Percentiles rank a stretch among this genome's conserved stretches.
Conservation (phyloP, 495 filamentous ascomycete genomes). For the Cenococcum geophilum region DNA sequence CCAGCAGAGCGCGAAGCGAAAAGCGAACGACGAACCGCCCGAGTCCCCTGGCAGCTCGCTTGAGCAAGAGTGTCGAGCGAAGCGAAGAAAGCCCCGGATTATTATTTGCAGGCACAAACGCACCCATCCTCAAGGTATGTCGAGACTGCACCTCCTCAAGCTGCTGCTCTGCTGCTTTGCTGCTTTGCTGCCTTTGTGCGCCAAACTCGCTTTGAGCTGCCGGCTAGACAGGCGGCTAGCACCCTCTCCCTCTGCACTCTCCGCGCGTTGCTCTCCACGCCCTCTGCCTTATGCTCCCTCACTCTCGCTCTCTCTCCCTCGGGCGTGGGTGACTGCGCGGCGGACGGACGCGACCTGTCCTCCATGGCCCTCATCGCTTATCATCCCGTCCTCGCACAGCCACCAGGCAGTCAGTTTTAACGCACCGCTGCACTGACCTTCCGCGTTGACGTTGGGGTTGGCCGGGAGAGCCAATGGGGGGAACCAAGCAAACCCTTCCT, state of each 20-base stretch:
- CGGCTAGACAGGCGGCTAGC: not conserved
- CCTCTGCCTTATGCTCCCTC: not conserved
- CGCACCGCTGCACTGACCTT: conserved; percentile 7
- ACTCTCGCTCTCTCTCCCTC: not conserved
- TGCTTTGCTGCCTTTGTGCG: conserved; percentile 4
- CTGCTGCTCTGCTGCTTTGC: not conserved
- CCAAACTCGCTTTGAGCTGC: not conserved
- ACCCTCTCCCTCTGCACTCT: not conserved
- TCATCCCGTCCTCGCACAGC: conserved; percentile 3
- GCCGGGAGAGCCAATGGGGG: not conserved
- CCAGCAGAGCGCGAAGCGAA: too few species aligned
- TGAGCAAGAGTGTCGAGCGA: too few species aligned
- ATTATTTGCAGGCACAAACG: too few species aligned
- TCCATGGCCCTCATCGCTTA: not conserved
- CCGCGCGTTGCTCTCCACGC: not conserved
- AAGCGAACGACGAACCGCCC: too few species aligned
- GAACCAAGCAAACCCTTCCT: conserved; percentile 4
- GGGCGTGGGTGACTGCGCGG: too few species aligned
- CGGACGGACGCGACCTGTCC: too few species aligned
- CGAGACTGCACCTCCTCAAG: not conserved
- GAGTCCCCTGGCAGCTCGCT: too few species aligned
- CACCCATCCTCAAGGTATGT: too few species aligned
- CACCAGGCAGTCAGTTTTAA: conserved; percentile 2
- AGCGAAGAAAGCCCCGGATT: too few species aligned
- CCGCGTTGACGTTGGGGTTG: conserved; percentile 5